Evolutionary conservation across 495 filamentous ascomycete species (phyloP).

Genomic region (Hypoxylon perforatum): DNA sequence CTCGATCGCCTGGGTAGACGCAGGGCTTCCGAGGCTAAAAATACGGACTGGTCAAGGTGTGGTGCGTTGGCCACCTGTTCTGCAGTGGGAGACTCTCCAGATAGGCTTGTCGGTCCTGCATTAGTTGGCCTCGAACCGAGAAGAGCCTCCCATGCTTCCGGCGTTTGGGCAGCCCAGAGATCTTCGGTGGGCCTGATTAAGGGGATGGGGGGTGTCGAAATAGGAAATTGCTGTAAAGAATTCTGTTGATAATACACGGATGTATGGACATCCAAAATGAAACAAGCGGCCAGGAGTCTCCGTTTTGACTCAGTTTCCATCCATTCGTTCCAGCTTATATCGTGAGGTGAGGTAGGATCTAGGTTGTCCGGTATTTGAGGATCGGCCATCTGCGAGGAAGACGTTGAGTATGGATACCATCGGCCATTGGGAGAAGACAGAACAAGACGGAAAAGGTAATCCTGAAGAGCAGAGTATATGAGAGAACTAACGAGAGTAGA

Average conservation of each 20-base stretch:
- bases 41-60: conserved; percentile 49
- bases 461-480: conserved; percentile 47
- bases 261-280: conserved; percentile 63
- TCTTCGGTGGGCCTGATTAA: conserved; percentile 48
- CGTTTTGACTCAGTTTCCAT: conserved; percentile 58
- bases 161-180: conserved; percentile 54
- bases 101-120: conserved; percentile 37
- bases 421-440: conserved; percentile 47
- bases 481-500: conserved; percentile 52
- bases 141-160: conserved; percentile 49
- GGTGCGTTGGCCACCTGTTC: conserved; percentile 42
- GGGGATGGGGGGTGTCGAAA: conserved; percentile 49
- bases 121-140: conserved; percentile 41
- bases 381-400: conserved; percentile 56
- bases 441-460: conserved; percentile 51
- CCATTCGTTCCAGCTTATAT: conserved; percentile 60
- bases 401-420: conserved; percentile 58
- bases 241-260: conserved; percentile 60
- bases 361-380: conserved; percentile 45
- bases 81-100: conserved; percentile 46
- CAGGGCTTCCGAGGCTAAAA: conserved; percentile 51
- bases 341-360: conserved; percentile 30
- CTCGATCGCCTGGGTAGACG: conserved; percentile 50
- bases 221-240: conserved; percentile 40
- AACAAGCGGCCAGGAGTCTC: conserved; percentile 62